These are phyloP conservation scores for Fusarium incarnatum DNA, from an alignment of 2,329 filamentous ascomycete species.

Conservation along the genomic window DNA sequence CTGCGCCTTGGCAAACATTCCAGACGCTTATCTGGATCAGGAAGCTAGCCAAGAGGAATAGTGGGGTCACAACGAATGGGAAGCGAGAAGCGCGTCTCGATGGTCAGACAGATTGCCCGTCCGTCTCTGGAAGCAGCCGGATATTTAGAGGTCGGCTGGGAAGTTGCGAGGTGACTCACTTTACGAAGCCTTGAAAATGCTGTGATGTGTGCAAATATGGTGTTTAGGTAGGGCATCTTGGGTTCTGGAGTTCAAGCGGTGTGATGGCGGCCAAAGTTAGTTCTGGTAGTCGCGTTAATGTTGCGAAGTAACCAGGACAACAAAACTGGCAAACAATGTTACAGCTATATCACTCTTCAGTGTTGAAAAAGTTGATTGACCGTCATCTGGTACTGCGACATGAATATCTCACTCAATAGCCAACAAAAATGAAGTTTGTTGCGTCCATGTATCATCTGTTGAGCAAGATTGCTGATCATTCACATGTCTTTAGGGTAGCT, in stretches of 20 bases:
- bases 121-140: not conserved
- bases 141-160: not conserved
- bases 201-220: fast-evolving
- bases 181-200: not conserved
- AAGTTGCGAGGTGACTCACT: not conserved
- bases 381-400: not conserved
- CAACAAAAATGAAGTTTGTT: not conserved
- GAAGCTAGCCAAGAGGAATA: not conserved
- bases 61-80: not conserved
- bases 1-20: not conserved
- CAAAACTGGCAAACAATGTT: no score
- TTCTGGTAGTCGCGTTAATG: no score
- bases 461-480: not conserved
- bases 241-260: not conserved
- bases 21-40: not conserved
- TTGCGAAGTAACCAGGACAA: no score
- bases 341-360: not conserved
- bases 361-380: not conserved
- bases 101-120: not conserved
- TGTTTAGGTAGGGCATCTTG: fast-evolving
- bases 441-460: not conserved
- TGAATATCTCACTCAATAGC: fast-evolving
- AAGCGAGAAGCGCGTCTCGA: not conserved
- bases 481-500: not conserved
- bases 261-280: no score